Conservation (phyloP, 768 basidiomycete species). For the Leucocoprinus leucothites region DNA sequence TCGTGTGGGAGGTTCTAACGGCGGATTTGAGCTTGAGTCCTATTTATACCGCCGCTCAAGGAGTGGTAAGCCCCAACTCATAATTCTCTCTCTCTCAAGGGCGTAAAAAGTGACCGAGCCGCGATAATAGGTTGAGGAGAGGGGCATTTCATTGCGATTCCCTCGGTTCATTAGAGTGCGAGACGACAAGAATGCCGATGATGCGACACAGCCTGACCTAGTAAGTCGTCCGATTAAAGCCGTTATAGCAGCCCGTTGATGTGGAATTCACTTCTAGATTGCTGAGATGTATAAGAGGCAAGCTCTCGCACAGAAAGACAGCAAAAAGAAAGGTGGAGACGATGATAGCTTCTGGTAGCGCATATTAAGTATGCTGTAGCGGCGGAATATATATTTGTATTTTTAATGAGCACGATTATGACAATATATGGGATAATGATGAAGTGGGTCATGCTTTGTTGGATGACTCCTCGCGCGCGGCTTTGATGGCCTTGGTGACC, state of each 20-base stretch:
- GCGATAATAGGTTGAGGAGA: conserved; percentile 63
- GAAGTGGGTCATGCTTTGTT: conserved; percentile 29
- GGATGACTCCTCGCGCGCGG: conserved; percentile 36
- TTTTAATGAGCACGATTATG: conserved; percentile 18
- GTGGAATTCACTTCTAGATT: conserved; percentile 44
- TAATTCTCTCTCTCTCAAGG: background rate
- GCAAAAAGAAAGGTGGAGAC: conserved; percentile 66
- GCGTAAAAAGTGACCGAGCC: conserved; percentile 3
- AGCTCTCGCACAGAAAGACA: conserved; percentile 72
- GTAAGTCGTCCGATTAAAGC: conserved; percentile 35
- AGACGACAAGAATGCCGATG: conserved; percentile 91
- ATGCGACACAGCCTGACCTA: conserved; percentile 92
- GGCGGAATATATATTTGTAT: conserved; percentile 22
- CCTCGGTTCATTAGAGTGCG: conserved; percentile 90
- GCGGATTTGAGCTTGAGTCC: conserved; percentile 97
- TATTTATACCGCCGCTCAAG: conserved; percentile 92
- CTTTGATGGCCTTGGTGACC: conserved; percentile 50
- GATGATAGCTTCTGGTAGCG: conserved; percentile 79
- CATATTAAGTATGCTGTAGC: conserved; percentile 10
- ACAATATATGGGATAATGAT: conserved; percentile 12
- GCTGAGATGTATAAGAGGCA: conserved; percentile 95
- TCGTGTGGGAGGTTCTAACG: conserved; percentile 98
- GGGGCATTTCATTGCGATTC: conserved; percentile 95
- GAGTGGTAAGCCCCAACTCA: conserved; percentile 56
- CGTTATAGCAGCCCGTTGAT: background rate